Evolutionary conservation across 169 alveolate species (phyloP).

Genomic region (Perkinsus olseni): DNA sequence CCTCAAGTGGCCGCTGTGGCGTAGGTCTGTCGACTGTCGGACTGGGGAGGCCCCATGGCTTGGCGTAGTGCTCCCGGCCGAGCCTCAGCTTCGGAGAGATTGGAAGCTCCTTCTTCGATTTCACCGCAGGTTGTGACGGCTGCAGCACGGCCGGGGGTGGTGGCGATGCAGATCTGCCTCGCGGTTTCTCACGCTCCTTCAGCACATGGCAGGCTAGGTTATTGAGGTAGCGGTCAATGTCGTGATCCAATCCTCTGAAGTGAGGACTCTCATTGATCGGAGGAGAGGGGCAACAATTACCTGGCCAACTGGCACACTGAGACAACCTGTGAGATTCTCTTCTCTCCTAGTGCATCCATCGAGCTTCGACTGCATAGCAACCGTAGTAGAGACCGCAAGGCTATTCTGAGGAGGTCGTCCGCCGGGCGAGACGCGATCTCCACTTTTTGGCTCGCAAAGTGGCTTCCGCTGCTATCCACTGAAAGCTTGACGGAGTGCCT

Average conservation of each 20-base stretch:
- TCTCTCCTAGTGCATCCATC: neutral
- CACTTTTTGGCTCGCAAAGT: neutral
- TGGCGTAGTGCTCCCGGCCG: neutral
- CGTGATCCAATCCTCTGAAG: neutral
- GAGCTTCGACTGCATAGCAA: neutral
- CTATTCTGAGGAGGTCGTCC: neutral
- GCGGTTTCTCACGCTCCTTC: neutral
- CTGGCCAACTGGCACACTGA: neutral
- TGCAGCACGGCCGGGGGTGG: neutral
- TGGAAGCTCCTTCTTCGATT: neutral
- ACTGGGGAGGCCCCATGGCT: neutral
- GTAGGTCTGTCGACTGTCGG: no score
- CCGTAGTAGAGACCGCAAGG: neutral
- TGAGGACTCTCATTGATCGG: neutral
- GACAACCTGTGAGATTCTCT: neutral
- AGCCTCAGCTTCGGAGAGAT: neutral
- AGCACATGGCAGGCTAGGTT: neutral
- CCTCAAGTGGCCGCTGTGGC: neutral
- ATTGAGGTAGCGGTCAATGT: neutral
- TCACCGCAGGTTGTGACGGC: neutral
- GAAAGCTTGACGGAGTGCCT: no score
- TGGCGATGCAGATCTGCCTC: neutral
- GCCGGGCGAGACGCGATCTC: no score
- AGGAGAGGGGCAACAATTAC: neutral
- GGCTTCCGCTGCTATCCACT: no score